Conservation (phyloP, 495 filamentous ascomycete species). For the Xylona heveae region DNA sequence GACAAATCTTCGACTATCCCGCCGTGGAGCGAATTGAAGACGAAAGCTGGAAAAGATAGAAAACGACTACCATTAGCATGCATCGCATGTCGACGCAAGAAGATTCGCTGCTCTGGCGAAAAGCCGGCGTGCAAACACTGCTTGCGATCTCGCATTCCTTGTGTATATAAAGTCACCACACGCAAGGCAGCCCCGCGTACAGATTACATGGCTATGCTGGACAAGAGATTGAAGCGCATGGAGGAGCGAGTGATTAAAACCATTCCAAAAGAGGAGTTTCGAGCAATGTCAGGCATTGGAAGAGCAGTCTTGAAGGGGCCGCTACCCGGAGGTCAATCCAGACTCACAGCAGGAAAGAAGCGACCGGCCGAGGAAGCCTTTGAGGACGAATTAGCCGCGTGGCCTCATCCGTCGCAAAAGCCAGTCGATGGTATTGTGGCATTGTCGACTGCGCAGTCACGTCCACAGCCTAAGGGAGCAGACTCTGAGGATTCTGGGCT, state of each 20-base stretch:
- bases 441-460: neutral
- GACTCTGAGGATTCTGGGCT: constrained; percentile 53
- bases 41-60: constrained; percentile 91
- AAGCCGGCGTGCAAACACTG: constrained; percentile 97
- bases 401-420: constrained; percentile 39
- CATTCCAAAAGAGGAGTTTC: constrained; percentile 62
- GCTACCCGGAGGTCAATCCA: constrained; percentile 35
- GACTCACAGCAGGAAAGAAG: constrained; percentile 43
- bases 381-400: constrained; percentile 57
- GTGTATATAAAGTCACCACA: constrained; percentile 95
- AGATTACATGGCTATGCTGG: constrained; percentile 98
- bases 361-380: constrained; percentile 78
- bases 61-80: constrained; percentile 87
- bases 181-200: constrained; percentile 89
- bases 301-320: constrained; percentile 66
- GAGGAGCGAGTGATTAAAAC: constrained; percentile 95
- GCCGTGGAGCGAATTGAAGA: constrained; percentile 91
- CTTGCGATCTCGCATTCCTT: constrained; percentile 77
- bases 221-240: constrained; percentile 44
- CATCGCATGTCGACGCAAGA: constrained; percentile 90
- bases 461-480: constrained; percentile 26
- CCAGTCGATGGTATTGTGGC: constrained; percentile 18
- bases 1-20: constrained; percentile 34
- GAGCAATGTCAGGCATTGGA: constrained; percentile 36
- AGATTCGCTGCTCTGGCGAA: constrained; percentile 94